Base-by-base conservation (phyloP, 2,329 filamentous ascomycete genomes). In the Curvularia eragrostidis region DNA sequence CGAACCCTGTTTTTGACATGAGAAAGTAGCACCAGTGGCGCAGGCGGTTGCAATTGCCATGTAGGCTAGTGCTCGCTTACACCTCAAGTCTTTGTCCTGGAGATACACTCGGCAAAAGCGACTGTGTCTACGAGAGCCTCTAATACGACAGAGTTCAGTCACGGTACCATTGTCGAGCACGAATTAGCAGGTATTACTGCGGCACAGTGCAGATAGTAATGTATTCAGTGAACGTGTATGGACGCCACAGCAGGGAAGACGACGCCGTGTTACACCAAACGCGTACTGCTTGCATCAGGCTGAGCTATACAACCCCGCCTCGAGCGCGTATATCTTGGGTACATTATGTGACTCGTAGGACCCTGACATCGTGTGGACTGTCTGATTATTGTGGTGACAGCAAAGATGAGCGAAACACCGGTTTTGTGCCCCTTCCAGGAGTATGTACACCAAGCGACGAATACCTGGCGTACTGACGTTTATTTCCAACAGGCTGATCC, bases 1-100 rank as follows among this genome's bases (percentile, higher is more conserved):
- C 50, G 62, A 69, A 70, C 62, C 67, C 51, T 66, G 67, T 68
- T 70, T 41, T 70, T 62, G 58, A 48, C 19, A 28, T 42, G 49
- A 38, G 39, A 44, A 53, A 48, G 46, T 23, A 24, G 32, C 21
- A 41, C 28, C 41, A n/a, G 3, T 47, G 49, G 30, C 42, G 26
- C n/a, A n/a, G 5, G 54, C 59, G 65, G 49, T 56, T 62, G 57
- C 54, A 54, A 32, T 52, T 64, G 52, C 58, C 64, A 5, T 46
- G 50, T 12, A n/a, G 32, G 21, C 18, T 34, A 19, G 12, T 53
- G 46, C 41, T 56, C 50, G 53, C 52, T 55, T 57, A 49, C 26
- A 30, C 46, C 5, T 34, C 12, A 34, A 13, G 13, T 34, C 32
- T 32, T 32, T 34, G 32, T 26, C 24, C 24, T 26, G 7, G 24